Conservation (phyloP, 495 filamentous ascomycete species). For the Lichenothelia convexa region DNA sequence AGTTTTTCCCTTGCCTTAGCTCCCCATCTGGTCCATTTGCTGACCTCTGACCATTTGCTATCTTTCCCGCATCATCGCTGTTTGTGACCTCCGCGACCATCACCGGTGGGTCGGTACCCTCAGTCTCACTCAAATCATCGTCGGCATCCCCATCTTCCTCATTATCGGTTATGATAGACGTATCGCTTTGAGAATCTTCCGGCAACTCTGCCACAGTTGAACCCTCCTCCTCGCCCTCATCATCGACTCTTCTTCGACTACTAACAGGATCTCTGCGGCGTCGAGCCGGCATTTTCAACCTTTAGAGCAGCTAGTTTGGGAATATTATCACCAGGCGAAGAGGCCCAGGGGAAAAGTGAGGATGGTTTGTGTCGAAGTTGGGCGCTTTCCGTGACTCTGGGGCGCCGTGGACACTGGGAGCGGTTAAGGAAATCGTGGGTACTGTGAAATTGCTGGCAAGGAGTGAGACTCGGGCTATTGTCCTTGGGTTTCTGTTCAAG, state of each 20-base stretch:
- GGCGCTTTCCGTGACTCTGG: too few species aligned
- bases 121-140: conserved; percentile 45
- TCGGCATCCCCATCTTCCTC: conserved; percentile 14
- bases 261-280: conserved; percentile 8
- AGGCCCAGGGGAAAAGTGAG: too few species aligned
- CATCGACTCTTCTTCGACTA: conserved; percentile 10
- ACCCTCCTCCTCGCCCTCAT: conserved; percentile 16
- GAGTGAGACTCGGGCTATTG: too few species aligned
- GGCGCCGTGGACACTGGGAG: too few species aligned
- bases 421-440: too few species aligned
- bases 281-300: conserved; percentile 10
- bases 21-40: conserved; percentile 8
- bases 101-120: conserved; percentile 28
- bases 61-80: too few species aligned
- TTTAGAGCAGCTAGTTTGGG: neutral
- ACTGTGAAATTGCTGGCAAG: too few species aligned
- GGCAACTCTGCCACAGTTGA: conserved; percentile 3
- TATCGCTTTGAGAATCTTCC: conserved; percentile 14
- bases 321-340: too few species aligned
- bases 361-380: too few species aligned
- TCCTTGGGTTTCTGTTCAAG: too few species aligned
- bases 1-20: conserved; percentile 11
- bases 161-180: conserved; percentile 11
- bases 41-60: conserved; percentile 6
- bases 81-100: conserved; percentile 18